Evolutionary conservation across 2,329 filamentous ascomycete genomes (phyloP).

Genomic region (Paecilomyces niveus): DNA sequence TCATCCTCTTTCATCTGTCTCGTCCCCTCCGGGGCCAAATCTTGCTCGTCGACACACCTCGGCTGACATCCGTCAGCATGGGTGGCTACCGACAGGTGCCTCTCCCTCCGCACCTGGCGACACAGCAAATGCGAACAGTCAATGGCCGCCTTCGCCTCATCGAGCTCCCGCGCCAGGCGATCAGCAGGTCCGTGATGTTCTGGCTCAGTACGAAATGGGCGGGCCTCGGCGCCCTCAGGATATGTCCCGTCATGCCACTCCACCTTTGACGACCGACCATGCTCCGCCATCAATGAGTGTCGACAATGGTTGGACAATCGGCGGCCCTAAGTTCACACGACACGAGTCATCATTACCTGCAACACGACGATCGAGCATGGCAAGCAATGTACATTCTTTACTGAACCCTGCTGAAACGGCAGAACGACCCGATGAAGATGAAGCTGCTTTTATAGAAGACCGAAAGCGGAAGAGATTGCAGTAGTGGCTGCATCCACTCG

Average conservation of each 20-base stretch:
- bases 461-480: conserved; percentile 54
- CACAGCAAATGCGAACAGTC: conserved; percentile 52
- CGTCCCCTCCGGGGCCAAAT: conserved; percentile 55
- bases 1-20: conserved; percentile 51
- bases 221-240: conserved; percentile 42
- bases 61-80: conserved; percentile 86
- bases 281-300: conserved; percentile 43
- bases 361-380: conserved; percentile 64
- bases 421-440: conserved; percentile 59
- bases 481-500: conserved; percentile 20
- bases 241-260: conserved; percentile 47
- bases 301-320: conserved; percentile 51
- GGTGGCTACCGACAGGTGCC: conserved; percentile 55
- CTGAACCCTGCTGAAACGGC: conserved; percentile 63
- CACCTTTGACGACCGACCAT: conserved; percentile 44
- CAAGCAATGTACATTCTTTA: conserved; percentile 60
- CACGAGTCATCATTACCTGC: conserved; percentile 45
- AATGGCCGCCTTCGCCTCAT: conserved; percentile 63
- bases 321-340: conserved; percentile 36
- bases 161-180: conserved; percentile 46
- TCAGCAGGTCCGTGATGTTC: conserved; percentile 55
- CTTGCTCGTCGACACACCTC: conserved; percentile 83
- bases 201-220: conserved; percentile 60
- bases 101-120: conserved; percentile 63
- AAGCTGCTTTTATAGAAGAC: conserved; percentile 47